Percentiles rank a stretch among this genome's conserved stretches.
These are phyloP conservation scores for Raddia distichophylla DNA, from an alignment of 176 grass and related monocot genomes.

Conservation along the genomic window DNA sequence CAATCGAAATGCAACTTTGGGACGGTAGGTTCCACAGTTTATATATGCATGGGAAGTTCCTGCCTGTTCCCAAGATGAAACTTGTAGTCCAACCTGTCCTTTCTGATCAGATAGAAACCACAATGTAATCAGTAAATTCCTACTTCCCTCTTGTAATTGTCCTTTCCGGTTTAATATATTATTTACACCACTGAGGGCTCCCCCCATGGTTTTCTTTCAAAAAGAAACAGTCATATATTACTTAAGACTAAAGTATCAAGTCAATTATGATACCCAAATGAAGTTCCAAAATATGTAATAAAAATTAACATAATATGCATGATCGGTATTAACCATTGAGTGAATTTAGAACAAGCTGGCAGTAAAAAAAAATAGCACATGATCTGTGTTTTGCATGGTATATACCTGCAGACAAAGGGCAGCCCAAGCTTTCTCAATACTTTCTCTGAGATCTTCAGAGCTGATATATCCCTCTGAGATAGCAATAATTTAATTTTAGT, in stretches of 20 bases:
- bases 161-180: no score
- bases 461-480: slow-evolving; percentile 69
- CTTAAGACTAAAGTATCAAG: slow-evolving; percentile 10
- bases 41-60: not conserved
- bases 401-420: slow-evolving; percentile 75
- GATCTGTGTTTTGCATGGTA: not conserved
- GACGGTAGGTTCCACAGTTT: not conserved
- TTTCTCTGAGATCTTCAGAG: slow-evolving; percentile 71
- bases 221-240: not conserved
- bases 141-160: no score
- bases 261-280: not conserved
- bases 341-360: not conserved
- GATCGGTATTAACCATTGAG: not conserved
- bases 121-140: no score
- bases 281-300: slow-evolving; percentile 5
- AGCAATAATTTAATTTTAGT: slow-evolving; percentile 19
- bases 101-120: no score
- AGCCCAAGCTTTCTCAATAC: slow-evolving; percentile 78
- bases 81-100: no score
- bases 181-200: no score
- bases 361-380: slow-evolving; percentile 6
- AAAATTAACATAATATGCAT: slow-evolving; percentile 2
- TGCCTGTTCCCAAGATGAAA: no score
- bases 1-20: no score
- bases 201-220: no score